Conservation (phyloP, 2,329 filamentous ascomycete species). For the Diaporthe caulivora region DNA sequence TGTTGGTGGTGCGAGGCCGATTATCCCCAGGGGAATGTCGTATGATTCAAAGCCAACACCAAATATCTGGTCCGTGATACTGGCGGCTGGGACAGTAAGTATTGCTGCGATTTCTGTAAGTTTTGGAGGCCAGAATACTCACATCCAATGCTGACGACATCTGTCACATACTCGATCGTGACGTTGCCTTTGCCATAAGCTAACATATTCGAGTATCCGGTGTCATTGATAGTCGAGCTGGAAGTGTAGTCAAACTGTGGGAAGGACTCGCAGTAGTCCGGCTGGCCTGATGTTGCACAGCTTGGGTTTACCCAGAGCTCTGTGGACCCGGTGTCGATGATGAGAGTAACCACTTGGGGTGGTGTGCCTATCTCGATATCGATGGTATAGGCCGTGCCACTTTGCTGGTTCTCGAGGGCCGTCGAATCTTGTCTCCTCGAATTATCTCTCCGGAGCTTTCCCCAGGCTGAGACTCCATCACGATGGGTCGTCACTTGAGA, state of each 20-base stretch:
- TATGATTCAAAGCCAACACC: slow-evolving; percentile 59
- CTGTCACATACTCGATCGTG: slow-evolving; percentile 59
- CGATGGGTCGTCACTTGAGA: slow-evolving; percentile 24
- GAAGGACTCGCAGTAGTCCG: slow-evolving; percentile 54
- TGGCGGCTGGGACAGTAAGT: slow-evolving; percentile 45
- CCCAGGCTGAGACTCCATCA: neutral
- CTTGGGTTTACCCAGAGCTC: slow-evolving; percentile 68
- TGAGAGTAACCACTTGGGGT: slow-evolving; percentile 59
- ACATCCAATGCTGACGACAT: slow-evolving; percentile 60
- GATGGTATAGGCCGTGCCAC: slow-evolving; percentile 32
- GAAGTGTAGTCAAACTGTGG: slow-evolving; percentile 58
- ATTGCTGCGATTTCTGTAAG: neutral
- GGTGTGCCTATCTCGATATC: slow-evolving; percentile 62
- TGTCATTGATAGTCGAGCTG: slow-evolving; percentile 56
- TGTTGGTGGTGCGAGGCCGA: slow-evolving; percentile 61
- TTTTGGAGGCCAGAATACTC: slow-evolving; percentile 36
- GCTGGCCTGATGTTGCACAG: slow-evolving; percentile 53
- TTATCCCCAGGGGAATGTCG: slow-evolving; percentile 64
- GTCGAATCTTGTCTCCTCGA: slow-evolving; percentile 26
- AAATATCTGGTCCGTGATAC: slow-evolving; percentile 61
- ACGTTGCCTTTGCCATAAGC: slow-evolving; percentile 55
- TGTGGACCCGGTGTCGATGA: slow-evolving; percentile 67
- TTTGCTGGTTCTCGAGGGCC: slow-evolving; percentile 21
- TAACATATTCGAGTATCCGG: slow-evolving; percentile 51
- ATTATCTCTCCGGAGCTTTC: neutral